Evolutionary conservation across 768 basidiomycete species (phyloP).

Genomic region (Cystobasidium tubakii): DNA sequence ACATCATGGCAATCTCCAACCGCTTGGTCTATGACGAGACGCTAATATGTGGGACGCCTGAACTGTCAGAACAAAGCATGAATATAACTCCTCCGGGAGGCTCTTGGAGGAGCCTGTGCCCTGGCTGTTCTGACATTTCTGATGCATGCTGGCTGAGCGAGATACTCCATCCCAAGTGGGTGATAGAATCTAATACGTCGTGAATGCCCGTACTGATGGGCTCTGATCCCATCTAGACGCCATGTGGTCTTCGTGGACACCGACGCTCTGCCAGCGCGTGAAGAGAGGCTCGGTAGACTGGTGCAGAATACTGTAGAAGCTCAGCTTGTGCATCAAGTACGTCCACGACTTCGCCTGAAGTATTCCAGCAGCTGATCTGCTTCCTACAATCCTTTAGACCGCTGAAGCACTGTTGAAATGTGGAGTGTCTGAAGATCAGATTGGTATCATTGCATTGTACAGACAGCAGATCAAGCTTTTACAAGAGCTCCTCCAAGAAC

Average conservation of each 20-base stretch:
- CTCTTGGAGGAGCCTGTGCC: slow-evolving; percentile 46
- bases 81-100: slow-evolving; percentile 55
- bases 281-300: slow-evolving; percentile 76
- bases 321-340: slow-evolving; percentile 50
- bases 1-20: slow-evolving; percentile 89
- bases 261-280: slow-evolving; percentile 67
- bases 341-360: neutral
- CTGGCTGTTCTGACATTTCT: slow-evolving; percentile 27
- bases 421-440: slow-evolving; percentile 64
- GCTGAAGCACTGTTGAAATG: slow-evolving; percentile 60
- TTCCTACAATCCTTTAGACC: slow-evolving; percentile 54
- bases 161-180: neutral
- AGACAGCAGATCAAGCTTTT: slow-evolving; percentile 92
- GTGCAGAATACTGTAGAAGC: slow-evolving; percentile 86
- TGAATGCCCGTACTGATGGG: too few species aligned
- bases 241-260: slow-evolving; percentile 93
- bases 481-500: slow-evolving; percentile 58
- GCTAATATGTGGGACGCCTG: slow-evolving; percentile 68
- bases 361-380: too few species aligned
- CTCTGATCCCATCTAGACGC: slow-evolving; percentile 59
- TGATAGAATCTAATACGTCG: too few species aligned
- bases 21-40: slow-evolving; percentile 72
- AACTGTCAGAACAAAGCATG: slow-evolving; percentile 61
- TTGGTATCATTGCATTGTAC: slow-evolving; percentile 86
- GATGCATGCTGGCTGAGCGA: slow-evolving; percentile 29